Evolutionary conservation across 2,329 filamentous ascomycete species (phyloP), one percentile per base, ranked within the genome.

Genomic region (Hypoxylon sp.): DNA sequence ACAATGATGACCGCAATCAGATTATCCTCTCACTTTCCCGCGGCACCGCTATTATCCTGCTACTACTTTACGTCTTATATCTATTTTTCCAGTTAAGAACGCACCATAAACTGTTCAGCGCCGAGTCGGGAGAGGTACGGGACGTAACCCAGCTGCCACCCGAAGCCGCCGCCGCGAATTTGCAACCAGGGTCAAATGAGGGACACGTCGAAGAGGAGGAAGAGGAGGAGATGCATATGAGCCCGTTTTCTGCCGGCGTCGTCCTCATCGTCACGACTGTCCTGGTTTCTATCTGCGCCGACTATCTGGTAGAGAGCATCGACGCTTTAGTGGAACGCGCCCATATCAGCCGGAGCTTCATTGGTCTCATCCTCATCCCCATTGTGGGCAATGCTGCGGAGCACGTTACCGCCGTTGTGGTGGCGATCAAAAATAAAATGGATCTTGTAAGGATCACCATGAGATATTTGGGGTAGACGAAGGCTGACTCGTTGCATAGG

Each of bases 331-430:
- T 93, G 22, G 83, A 87, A 70, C 87, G 83, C 44, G 87, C 88
- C 1, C 85, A 89, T 64, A 91, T 94, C 76, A 93, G 89, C 81
- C 91, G 91, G 78, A 92, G 89, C 1, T 94, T 94, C 71, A 93
- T 94, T 71, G 91, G 91, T 81, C 81, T 93, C 50, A 92, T 93
- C 51, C 80, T 93, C 18, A 90, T 93, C 50, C 91, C 91, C 2
- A 93, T 93, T 69, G 91, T 93, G 30, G 91, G 91, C 44, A 93
- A 93, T 72, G 91, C 91, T 1, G 91, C 91, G 2, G 91, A 94
- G 77, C 91, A 94, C 73, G 91, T 93, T 38, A 94, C 92, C 0
- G 92, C 92, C 16, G 89, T 93, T 16, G 89, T 93, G 28, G 91
- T 94, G 24, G 91, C 92, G 0, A 83, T 89, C 68, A 91, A 92